A percentile compares a stretch with the other conserved stretches of the same genome.
These are phyloP conservation scores for Moesziomyces sp. DNA, from an alignment of 1,284 basidiomycete genomes.

Conservation along the genomic window DNA sequence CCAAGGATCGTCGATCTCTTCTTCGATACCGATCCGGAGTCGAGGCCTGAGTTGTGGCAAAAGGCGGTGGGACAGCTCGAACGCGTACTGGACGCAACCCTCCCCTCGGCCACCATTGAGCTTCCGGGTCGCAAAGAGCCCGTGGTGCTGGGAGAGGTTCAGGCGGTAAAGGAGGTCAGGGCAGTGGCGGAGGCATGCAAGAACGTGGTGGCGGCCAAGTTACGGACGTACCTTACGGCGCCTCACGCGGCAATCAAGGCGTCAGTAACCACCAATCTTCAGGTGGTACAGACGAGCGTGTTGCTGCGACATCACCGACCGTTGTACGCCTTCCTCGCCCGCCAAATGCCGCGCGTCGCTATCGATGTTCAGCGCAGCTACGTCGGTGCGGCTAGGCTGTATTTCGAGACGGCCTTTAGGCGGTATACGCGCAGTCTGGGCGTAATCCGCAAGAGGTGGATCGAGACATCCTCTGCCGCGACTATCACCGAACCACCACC, in stretches of 20 bases:
- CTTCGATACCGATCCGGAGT: conserved; percentile 78
- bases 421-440: conserved; percentile 78
- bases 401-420: conserved; percentile 95
- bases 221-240: conserved; percentile 85
- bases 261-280: conserved; percentile 90
- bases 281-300: conserved; percentile 87
- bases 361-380: conserved; percentile 91
- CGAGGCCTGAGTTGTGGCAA: conserved; percentile 75
- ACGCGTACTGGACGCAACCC: conserved; percentile 75
- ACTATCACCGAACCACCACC: conserved; percentile 16
- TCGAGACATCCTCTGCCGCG: conserved; percentile 8
- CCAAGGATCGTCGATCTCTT: conserved; percentile 82
- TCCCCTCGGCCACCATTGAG: conserved; percentile 71
- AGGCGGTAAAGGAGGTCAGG: conserved; percentile 82
- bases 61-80: conserved; percentile 82
- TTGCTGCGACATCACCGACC: conserved; percentile 77
- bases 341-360: conserved; percentile 83
- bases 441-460: conserved; percentile 43
- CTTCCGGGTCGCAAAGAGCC: not conserved
- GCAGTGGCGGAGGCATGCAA: conserved; percentile 85
- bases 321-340: conserved; percentile 85
- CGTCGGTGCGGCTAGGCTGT: conserved; percentile 82
- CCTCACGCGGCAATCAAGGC: conserved; percentile 83
- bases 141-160: conserved; percentile 2
- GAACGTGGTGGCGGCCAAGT: conserved; percentile 82